These are phyloP conservation scores for Paspalum vaginatum DNA, from an alignment of 176 grass and related monocot species.

Conservation along the genomic window DNA sequence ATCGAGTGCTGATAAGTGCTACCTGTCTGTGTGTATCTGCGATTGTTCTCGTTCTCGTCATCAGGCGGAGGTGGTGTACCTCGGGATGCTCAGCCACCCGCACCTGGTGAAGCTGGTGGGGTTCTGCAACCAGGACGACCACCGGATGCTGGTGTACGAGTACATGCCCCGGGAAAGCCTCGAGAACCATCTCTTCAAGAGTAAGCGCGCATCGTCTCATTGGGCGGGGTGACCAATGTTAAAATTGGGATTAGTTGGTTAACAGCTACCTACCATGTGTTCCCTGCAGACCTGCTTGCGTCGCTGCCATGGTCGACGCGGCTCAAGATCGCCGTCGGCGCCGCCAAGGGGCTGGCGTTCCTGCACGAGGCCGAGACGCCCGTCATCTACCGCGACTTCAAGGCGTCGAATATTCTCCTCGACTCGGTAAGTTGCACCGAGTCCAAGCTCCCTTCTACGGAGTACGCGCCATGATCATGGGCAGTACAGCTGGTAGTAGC, in stretches of 20 bases:
- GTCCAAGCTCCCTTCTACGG: no score
- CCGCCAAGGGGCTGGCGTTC: slow-evolving; percentile 88
- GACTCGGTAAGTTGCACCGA: slow-evolving; percentile 47
- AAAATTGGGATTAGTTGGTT: not conserved
- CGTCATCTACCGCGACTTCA: slow-evolving; percentile 86
- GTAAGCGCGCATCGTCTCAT: slow-evolving; percentile 54
- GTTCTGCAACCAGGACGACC: slow-evolving; percentile 85
- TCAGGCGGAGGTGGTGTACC: slow-evolving; percentile 86
- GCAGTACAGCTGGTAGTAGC: not conserved
- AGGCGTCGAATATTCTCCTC: slow-evolving; percentile 75
- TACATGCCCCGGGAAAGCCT: slow-evolving; percentile 80
- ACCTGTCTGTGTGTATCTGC: not conserved
- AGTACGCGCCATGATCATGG: not conserved
- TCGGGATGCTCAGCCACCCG: slow-evolving; percentile 81
- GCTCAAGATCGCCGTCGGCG: slow-evolving; percentile 88
- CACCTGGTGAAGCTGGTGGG: slow-evolving; percentile 86
- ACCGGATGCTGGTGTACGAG: slow-evolving; percentile 97
- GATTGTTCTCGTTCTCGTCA: not conserved
- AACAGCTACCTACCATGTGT: not conserved
- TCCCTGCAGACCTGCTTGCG: slow-evolving; percentile 49
- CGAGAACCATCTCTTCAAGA: slow-evolving; percentile 89
- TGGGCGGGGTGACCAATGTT: not conserved
- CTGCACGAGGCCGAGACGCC: slow-evolving; percentile 79
- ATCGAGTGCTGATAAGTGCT: not conserved
- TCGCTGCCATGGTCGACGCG: slow-evolving; percentile 84